Base-by-base conservation (phyloP, 345 rosid genomes). In the Lumnitzera racemosa region DNA sequence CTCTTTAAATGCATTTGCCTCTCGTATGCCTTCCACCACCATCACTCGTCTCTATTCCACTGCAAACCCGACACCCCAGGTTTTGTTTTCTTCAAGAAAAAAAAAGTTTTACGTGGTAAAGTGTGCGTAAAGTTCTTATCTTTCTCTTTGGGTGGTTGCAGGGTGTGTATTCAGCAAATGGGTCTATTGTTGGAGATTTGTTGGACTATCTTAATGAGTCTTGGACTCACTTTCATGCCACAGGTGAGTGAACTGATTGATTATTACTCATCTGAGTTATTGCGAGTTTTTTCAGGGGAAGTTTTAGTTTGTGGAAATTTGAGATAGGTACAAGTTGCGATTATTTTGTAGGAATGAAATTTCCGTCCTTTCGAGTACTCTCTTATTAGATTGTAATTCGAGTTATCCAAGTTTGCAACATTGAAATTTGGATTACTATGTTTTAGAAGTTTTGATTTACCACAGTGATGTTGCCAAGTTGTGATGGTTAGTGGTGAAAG, bases 171-270 rank as follows among this genome's bases (percentile, higher is more conserved):
- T 66, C 61, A 16, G 55, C 67, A 4, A 58, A 61, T 67, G 77
- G 65, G 0, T 82, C 92, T 73, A 65, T 65, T 7, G 68, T 65
- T 23, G 68, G 62, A 43, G 68, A 41, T 51, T 56, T 53, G 17
- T 46, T 47, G 62, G 86, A 86, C 72, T 91, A 80, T 71, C 91
- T 91, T 29, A 91, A 91, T 50, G 98, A 86, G 68, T 91, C 96
- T 6, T 91, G 98, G 96, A 91, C 98, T 57, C 95, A 89, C 59
- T 91, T 91, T 65, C 96, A 88, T 57, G 96, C 96, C 53, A 84
- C 98, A 47, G 95, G 90, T 86, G 74, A 53, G 43, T 15, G 5
- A 12, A 61, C 20, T 16, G 49, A 16, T 0, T 11, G 8, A 53
- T 47, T n/a, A 58, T 56, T 10, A 2, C 17, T 61, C 46, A 17